A percentile compares a stretch with the other conserved stretches of the same genome.
Conservation (phyloP, 441 rosid species). For the Codiaeum variegatum region DNA sequence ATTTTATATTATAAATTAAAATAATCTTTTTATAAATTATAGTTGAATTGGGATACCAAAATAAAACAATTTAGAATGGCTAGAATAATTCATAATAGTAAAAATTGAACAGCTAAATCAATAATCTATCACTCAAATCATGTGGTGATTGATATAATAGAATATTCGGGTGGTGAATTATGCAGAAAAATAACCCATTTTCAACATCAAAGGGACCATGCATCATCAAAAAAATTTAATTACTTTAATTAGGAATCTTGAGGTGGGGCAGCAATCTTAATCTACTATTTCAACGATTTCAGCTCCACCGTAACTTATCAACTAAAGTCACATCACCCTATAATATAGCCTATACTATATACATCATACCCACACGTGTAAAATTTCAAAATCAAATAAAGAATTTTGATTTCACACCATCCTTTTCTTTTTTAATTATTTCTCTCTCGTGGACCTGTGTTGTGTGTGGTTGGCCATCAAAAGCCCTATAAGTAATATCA, state of each 20-base stretch:
- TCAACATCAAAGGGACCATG: background rate
- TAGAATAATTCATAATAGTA: too few relatives aligned
- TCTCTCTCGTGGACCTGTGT: too few relatives aligned
- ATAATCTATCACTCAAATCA: too few relatives aligned
- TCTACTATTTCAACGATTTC: constrained; percentile 8
- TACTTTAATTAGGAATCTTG: background rate
- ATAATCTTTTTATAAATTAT: too few relatives aligned
- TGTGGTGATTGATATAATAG: background rate
- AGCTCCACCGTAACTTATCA: constrained; percentile 9
- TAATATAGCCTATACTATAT: background rate
- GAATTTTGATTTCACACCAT: too few relatives aligned
- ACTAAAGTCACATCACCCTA: background rate
- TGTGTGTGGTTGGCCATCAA: too few relatives aligned
- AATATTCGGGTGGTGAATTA: background rate
- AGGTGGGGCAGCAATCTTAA: background rate
- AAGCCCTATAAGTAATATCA: too few relatives aligned
- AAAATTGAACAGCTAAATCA: too few relatives aligned
- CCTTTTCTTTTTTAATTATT: too few relatives aligned
- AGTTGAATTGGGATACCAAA: too few relatives aligned
- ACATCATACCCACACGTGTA: background rate
- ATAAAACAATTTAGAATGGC: too few relatives aligned
- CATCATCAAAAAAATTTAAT: background rate
- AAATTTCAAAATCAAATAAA: background rate
- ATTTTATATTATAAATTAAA: too few relatives aligned
- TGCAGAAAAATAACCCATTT: background rate